Evolutionary conservation across 495 filamentous ascomycete genomes (phyloP), one percentile per base, ranked within the genome.

Genomic region (Podospora pseudocomata): DNA sequence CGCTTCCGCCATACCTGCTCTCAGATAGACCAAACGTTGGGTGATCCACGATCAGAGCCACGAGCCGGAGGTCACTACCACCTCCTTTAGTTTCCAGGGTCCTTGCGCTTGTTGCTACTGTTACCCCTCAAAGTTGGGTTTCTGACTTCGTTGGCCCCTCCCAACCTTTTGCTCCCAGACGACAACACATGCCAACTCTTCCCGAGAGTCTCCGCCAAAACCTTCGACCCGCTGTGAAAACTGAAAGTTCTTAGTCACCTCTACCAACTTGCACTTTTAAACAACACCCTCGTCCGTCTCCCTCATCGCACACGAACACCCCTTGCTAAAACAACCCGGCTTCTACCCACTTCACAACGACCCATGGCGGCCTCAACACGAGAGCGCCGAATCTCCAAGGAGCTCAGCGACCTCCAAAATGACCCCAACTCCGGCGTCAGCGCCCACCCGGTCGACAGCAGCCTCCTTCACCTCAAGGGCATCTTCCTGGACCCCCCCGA

Each of bases 401-500:
- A 99, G 82, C 85, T 99, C 62, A 84, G 86, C 60, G 95, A 99
- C 79, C 94, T 98, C 74, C 84, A 89, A 63, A 84, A 82, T 55
- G 95, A 99, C 76, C 72, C 71, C 34, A 84, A 86, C 26, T 94
- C 91, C 11, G 87, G 91, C 68, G 91, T 99, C 73, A 79, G 82
- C 2, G 91, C 88, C 4, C 83, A 88, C 60, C 87, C 91, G 0
- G 76, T 88, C 65, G 86, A 89, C 69, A 81, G 82, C 26, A 91
- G 97, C 81, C 82, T 98, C 58, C 92, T 90, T 54, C 92, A 96
- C 74, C 85, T 99, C 19, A 87, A 87, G 67, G 96, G 94, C 19
- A 86, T 88, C 44, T 96, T 99, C 73, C 85, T 84, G 55, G 95
- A 94, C 0, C 95, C 96, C 1, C 93, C 94, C 20, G 92, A 92